Evolutionary conservation across 345 rosid genomes (phyloP).

Genomic region (Cochlearia excelsa): DNA sequence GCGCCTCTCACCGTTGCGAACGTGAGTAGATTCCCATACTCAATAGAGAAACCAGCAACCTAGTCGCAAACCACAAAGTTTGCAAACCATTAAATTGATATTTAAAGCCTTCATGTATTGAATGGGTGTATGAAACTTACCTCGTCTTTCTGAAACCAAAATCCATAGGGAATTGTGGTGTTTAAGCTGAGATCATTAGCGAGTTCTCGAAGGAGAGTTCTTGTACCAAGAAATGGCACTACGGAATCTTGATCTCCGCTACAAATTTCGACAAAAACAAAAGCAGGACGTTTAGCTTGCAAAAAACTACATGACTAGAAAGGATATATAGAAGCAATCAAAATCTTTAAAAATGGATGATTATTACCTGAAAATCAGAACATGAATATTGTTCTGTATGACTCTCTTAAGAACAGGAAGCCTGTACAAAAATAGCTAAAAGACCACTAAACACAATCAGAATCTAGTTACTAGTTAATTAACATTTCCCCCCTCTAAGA

Average conservation of each 20-base stretch:
- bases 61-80: slow-evolving; percentile 16
- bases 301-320: not conserved
- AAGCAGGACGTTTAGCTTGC: not conserved
- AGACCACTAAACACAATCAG: no score
- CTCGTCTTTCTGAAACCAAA: slow-evolving; percentile 91
- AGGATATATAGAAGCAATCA: not conserved
- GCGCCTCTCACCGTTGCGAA: slow-evolving; percentile 76
- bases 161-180: slow-evolving; percentile 68
- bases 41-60: slow-evolving; percentile 79
- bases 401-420: slow-evolving; percentile 74
- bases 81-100: not conserved
- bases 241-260: slow-evolving; percentile 93
- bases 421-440: no score
- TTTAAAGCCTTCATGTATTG: no score
- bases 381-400: slow-evolving; percentile 53
- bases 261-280: slow-evolving; percentile 16
- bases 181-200: slow-evolving; percentile 61
- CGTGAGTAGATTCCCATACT: slow-evolving; percentile 64
- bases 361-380: slow-evolving; percentile 78
- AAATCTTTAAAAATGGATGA: not conserved
- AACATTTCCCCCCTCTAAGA: no score
- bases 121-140: slow-evolving; percentile 42
- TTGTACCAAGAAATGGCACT: slow-evolving; percentile 73
- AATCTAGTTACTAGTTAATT: no score
- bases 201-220: slow-evolving; percentile 72